A percentile compares a stretch with the other conserved stretches of the same genome.
These are phyloP conservation scores for Aegilops longissima DNA, from an alignment of 176 grass and related monocot genomes.

Conservation along the genomic window DNA sequence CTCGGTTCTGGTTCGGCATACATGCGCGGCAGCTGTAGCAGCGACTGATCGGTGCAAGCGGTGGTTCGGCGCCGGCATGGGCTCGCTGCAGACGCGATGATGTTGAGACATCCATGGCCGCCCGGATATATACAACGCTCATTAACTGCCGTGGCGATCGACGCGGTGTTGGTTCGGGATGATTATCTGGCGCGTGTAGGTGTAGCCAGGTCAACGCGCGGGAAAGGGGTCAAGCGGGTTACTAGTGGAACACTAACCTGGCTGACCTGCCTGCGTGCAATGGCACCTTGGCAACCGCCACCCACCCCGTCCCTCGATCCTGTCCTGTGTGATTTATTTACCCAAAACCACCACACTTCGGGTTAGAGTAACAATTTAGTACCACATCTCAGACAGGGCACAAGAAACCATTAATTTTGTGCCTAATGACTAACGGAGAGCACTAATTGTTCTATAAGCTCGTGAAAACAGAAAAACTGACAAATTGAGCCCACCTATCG, in stretches of 20 bases:
- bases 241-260: neutral
- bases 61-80: neutral
- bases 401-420: too few species aligned
- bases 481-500: too few species aligned
- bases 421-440: too few species aligned
- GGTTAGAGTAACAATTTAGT: too few species aligned
- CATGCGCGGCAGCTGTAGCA: neutral
- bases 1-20: neutral
- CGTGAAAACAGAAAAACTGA: too few species aligned
- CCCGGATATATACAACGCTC: neutral
- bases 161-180: slow-evolving; percentile 15
- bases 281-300: neutral
- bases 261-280: neutral
- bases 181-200: too few species aligned
- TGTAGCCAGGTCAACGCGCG: neutral
- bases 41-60: neutral
- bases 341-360: too few species aligned
- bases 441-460: too few species aligned
- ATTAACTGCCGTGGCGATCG: neutral
- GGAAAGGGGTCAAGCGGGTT: neutral
- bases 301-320: neutral
- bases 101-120: neutral
- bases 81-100: neutral
- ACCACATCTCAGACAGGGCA: too few species aligned
- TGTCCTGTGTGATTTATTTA: neutral